A percentile compares a stretch with the other conserved stretches of the same genome.
These are phyloP conservation scores for Russula griseocarnosa DNA, from an alignment of 768 basidiomycete species.

Conservation along the genomic window DNA sequence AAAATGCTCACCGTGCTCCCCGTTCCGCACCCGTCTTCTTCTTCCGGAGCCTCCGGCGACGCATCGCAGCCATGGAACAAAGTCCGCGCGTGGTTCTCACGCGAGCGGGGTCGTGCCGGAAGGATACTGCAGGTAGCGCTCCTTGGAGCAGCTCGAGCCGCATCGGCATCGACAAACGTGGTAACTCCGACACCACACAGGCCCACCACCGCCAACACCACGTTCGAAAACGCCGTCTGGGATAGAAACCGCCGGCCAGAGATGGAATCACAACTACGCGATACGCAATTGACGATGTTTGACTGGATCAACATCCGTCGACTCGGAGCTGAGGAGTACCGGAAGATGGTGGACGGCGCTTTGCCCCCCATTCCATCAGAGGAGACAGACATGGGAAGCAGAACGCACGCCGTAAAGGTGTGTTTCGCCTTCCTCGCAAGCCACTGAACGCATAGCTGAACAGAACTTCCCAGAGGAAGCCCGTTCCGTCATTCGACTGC, in stretches of 20 bases:
- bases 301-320: slow-evolving; percentile 25
- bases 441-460: slow-evolving; percentile 1
- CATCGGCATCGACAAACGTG: slow-evolving; percentile 21
- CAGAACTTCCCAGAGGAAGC: slow-evolving; percentile 18
- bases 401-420: slow-evolving; percentile 22
- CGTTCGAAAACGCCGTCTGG: slow-evolving; percentile 17
- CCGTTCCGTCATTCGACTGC: slow-evolving; percentile 23
- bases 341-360: slow-evolving; percentile 18
- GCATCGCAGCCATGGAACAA: slow-evolving; percentile 19
- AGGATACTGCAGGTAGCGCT: slow-evolving; percentile 21
- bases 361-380: slow-evolving; percentile 17
- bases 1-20: slow-evolving; percentile 23
- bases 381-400: slow-evolving; percentile 11
- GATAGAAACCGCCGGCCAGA: slow-evolving; percentile 1
- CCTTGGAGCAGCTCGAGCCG: slow-evolving; percentile 19
- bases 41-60: slow-evolving; percentile 15
- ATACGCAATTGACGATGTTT: slow-evolving; percentile 21
- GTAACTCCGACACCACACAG: slow-evolving; percentile 13
- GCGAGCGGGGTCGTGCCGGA: slow-evolving; percentile 24
- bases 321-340: slow-evolving; percentile 11
- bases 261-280: slow-evolving; percentile 18
- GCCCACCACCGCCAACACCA: background rate
- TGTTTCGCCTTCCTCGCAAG: background rate
- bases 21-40: slow-evolving; percentile 10
- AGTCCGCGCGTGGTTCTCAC: slow-evolving; percentile 27